Base-by-base conservation (phyloP, 139 green algal species). In the Edaphochlamys debaryana region DNA sequence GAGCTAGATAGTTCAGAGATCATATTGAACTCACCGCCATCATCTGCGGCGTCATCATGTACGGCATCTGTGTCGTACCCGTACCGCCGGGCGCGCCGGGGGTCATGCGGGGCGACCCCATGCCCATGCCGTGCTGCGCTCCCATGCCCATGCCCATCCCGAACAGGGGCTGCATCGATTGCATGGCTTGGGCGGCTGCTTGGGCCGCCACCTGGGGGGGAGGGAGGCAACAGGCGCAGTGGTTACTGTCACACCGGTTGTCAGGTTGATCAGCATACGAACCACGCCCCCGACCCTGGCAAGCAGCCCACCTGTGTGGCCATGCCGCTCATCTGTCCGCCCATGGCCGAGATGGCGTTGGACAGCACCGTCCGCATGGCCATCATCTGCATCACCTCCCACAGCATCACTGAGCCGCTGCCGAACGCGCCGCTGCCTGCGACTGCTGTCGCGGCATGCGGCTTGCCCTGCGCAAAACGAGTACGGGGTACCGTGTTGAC, bases 341-440 rank as follows among this genome's bases (percentile, higher is more conserved):
- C 63, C 85, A 88, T 88, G 6, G 85, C 85, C 1, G 62, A 71
- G 4, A 88, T 66, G 4, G 85, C 77, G 23, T 54, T 50, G 20
- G 56, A 74, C 30, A 88, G 78, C 78, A 85, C 85, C 34, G 67
- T 82, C 17, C 85, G 77, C 85, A 88, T 88, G 11, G 70, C 81
- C 45, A 88, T 50, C 62, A 88, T 63, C 19, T n/a, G 72, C 78
- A 88, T 85, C 9, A 88, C 78, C 70, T 88, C 85, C 85, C 85
- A 88, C 77, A 88, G 70, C 40, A 88, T n/a, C 45, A 88, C 77
- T 0, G 68, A 82, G 0, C 25, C 67, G 78, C 82, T 85, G 48
- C 85, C 78, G 78, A 79, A 85, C 17, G 41, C 42, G 8, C 40
- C 27, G 42, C 42, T 25, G 41, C 73, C 73, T 27, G 13, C 29